Evolutionary conservation across 768 basidiomycete species (phyloP).

Genomic region (Amanita exitialis): DNA sequence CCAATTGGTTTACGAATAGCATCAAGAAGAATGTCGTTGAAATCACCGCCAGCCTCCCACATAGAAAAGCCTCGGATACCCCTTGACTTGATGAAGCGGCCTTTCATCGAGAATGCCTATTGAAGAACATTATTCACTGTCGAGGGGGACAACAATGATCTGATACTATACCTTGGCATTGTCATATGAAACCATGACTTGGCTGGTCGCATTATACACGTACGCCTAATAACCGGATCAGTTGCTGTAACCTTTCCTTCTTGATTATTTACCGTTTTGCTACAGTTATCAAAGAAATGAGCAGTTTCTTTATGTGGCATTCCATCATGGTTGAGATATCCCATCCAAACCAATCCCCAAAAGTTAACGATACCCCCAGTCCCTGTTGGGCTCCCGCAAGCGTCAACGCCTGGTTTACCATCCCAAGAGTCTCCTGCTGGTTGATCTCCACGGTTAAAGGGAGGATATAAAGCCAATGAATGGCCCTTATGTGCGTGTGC

Average conservation of each 20-base stretch:
- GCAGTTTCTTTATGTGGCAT: conserved; percentile 37
- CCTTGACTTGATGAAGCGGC: conserved; percentile 41
- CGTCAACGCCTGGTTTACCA: conserved; percentile 36
- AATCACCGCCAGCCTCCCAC: conserved; percentile 69
- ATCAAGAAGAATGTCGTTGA: conserved; percentile 32
- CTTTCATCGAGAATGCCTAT: conserved; percentile 39
- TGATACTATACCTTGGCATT: conserved; percentile 24
- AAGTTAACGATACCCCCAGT: conserved; percentile 52
- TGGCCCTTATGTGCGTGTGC: conserved; percentile 32
- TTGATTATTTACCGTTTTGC: conserved; percentile 44
- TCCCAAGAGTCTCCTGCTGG: conserved; percentile 62
- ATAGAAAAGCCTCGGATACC: conserved; percentile 55
- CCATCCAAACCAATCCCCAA: conserved; percentile 50
- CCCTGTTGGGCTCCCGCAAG: conserved; percentile 41
- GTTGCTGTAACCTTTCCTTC: background rate
- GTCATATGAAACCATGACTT: conserved; percentile 42
- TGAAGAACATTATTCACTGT: background rate
- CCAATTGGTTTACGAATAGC: conserved; percentile 26
- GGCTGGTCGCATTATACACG: conserved; percentile 28
- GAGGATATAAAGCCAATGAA: conserved; percentile 36
- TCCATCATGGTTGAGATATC: conserved; percentile 43
- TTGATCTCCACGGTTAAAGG: conserved; percentile 37
- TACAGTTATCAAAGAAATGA: conserved; percentile 54
- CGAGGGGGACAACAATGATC: background rate
- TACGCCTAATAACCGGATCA: conserved; percentile 23